Percentiles rank a stretch among this genome's conserved stretches.
phyloP scores from a whole-genome alignment of 2,329 filamentous ascomycete genomes.

The Trichophyton benhamiae region DNA sequence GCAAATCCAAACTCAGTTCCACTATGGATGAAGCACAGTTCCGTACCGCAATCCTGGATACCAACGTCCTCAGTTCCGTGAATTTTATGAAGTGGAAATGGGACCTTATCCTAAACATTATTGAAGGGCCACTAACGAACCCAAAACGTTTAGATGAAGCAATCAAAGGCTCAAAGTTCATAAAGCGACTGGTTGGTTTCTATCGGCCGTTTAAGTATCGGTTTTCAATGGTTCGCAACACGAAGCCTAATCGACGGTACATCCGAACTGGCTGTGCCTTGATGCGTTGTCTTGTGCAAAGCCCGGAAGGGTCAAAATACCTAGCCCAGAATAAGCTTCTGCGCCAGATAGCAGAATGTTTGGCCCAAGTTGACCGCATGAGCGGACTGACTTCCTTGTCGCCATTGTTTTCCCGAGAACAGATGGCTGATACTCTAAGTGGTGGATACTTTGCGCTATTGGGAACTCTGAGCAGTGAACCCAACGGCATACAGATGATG shows the following conservation, averaged over 20 bases:
- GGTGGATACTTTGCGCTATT: constrained; percentile 91
- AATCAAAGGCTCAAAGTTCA: constrained; percentile 87
- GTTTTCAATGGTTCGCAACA: constrained; percentile 82
- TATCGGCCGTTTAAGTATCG: constrained; percentile 94
- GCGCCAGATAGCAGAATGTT: constrained; percentile 84
- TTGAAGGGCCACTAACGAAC: constrained; percentile 83
- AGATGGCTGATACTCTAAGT: constrained; percentile 75
- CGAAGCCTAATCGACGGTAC: constrained; percentile 87
- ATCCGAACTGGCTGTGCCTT: constrained; percentile 79
- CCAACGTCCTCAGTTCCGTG: constrained; percentile 73
- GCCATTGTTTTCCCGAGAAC: constrained; percentile 77
- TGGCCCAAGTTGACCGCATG: constrained; percentile 87
- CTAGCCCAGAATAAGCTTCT: constrained; percentile 85
- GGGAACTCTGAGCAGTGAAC: constrained; percentile 71
- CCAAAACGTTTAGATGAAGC: constrained; percentile 88
- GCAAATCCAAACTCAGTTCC: constrained; percentile 44
- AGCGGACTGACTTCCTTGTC: constrained; percentile 55
- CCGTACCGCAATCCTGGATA: constrained; percentile 52
- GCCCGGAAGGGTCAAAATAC: constrained; percentile 70
- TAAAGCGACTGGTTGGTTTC: constrained; percentile 88
- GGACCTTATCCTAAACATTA: constrained; percentile 79
- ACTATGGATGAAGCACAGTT: constrained; percentile 54
- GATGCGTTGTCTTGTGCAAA: constrained; percentile 76
- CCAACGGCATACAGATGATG: constrained; percentile 73
- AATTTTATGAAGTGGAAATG: constrained; percentile 97